phyloP scores from a whole-genome alignment of 768 basidiomycete species.

The Termitomyces sp. region DNA sequence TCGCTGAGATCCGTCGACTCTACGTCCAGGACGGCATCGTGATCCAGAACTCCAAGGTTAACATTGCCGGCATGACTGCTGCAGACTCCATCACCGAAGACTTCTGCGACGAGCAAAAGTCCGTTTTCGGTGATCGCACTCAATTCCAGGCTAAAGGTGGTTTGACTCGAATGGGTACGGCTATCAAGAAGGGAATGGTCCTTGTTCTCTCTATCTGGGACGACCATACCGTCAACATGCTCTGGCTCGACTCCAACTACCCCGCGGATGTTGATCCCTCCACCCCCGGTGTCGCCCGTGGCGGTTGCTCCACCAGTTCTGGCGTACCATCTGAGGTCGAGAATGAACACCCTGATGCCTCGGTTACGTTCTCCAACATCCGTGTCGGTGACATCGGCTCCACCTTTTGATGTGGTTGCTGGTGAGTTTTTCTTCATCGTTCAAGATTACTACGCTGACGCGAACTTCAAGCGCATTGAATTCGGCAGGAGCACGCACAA shows the following conservation, averaged over 20 bases:
- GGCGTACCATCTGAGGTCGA: conserved; percentile 43
- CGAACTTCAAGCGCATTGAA: background rate
- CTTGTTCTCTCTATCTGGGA: conserved; percentile 50
- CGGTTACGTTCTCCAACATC: conserved; percentile 53
- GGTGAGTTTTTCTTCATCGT: background rate
- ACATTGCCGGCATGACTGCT: conserved; percentile 35
- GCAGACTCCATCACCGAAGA: conserved; percentile 44
- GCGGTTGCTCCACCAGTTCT: conserved; percentile 42
- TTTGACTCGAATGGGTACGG: conserved; percentile 27
- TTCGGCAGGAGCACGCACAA: background rate
- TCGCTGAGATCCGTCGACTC: conserved; percentile 49
- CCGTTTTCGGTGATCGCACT: conserved; percentile 41
- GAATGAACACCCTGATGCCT: conserved; percentile 28
- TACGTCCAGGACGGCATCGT: conserved; percentile 51
- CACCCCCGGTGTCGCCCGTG: conserved; percentile 41
- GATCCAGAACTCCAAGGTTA: conserved; percentile 44
- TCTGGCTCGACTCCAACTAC: conserved; percentile 53
- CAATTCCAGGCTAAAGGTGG: conserved; percentile 40
- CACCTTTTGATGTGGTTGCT: background rate
- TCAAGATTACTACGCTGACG: background rate
- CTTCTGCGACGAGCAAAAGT: conserved; percentile 46
- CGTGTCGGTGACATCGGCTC: conserved; percentile 40
- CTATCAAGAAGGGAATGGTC: conserved; percentile 40
- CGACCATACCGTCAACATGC: conserved; percentile 50
- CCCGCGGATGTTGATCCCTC: conserved; percentile 27